Evolutionary conservation across 2,329 filamentous ascomycete genomes (phyloP), one percentile per base, ranked within the genome.

Genomic region (Alternaria solani): DNA sequence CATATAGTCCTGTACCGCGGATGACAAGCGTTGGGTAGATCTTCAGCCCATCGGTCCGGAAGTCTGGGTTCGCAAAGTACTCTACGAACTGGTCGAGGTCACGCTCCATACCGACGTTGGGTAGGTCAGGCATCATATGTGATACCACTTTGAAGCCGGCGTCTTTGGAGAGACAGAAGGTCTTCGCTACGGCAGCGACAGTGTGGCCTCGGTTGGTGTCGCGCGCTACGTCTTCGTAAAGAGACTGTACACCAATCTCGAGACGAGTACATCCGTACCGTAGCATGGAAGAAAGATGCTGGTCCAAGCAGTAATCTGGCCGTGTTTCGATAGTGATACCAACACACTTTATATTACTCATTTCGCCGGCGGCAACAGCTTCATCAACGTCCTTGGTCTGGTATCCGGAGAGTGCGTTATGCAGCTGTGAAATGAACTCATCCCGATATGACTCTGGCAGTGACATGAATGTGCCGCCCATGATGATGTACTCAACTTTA

Each of bases 391-490:
- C 92, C 42, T 89, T 90, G 0, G 94, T 96, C 73, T 96, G 93
- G 76, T 99, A 99, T 7, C 95, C 95, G 67, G 93, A 97, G 7
- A 99, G 87, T 1, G 95, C 95, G 75, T 99, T 99, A 81, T 99
- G 95, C 51, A 99, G 85, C 75, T 97, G 94, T 1, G 93, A 91
- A 61, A 99, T 97, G 73, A 99, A 99, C 57, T 92, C 89, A 63
- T 99, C 92, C 28, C 95, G 86, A 79, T 99, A 99, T 25, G 90
- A 89, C 72, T 93, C 89, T 8, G 94, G 86, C 26, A 99, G 81
- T 3, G 94, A 98, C 96, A 99, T 99, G 81, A 99, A 99, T 0
- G 95, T 99, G 67, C 95, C 95, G 61, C 95, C 95, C 95, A 99
- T 99, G 77, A 99, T 97, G 75, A 99, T 99, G 79, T 98, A 99